phyloP scores from a whole-genome alignment of 2,329 filamentous ascomycete species.

The Plectosphaerella sp. region DNA sequence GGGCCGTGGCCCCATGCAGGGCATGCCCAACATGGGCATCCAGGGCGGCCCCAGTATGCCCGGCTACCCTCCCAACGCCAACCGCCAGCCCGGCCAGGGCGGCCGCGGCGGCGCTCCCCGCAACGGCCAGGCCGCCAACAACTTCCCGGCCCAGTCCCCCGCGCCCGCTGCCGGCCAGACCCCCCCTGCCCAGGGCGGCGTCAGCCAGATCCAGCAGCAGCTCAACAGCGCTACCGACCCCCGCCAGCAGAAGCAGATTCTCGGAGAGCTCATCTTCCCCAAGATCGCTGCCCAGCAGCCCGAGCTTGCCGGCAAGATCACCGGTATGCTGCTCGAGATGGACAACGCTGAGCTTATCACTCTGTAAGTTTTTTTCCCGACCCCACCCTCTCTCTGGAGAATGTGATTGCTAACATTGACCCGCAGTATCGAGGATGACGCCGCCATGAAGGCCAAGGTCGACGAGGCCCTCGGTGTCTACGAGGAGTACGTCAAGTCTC shows the following conservation, averaged over 20 bases:
- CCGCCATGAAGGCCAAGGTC: conserved; percentile 88
- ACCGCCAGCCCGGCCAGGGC: conserved; percentile 31
- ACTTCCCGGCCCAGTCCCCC: conserved; percentile 36
- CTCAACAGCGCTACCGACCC: conserved; percentile 51
- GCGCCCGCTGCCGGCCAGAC: conserved; percentile 26
- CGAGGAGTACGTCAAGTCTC: conserved; percentile 96
- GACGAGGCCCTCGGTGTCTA: conserved; percentile 96
- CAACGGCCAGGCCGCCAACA: conserved; percentile 32
- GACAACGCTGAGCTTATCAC: conserved; percentile 91
- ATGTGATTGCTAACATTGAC: conserved; percentile 8
- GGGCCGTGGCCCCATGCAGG: conserved; percentile 69
- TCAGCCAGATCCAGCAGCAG: conserved; percentile 47
- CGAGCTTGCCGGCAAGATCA: conserved; percentile 97
- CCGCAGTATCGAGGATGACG: conserved; percentile 82
- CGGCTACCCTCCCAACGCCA: conserved; percentile 53
- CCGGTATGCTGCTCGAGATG: conserved; percentile 99
- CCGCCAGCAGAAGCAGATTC: conserved; percentile 94
- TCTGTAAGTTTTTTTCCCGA: conserved; percentile 66
- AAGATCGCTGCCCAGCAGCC: conserved; percentile 96
- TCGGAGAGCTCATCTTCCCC: conserved; percentile 96
- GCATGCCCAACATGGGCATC: conserved; percentile 65
- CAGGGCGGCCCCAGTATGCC: conserved; percentile 44
- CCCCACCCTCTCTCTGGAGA: not conserved
- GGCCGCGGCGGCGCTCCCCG: conserved; percentile 41
- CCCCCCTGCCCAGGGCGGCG: conserved; percentile 18